Base-by-base conservation (phyloP, 225 moss, liverwort and hornwort genomes). In the Climacium dendroides region DNA sequence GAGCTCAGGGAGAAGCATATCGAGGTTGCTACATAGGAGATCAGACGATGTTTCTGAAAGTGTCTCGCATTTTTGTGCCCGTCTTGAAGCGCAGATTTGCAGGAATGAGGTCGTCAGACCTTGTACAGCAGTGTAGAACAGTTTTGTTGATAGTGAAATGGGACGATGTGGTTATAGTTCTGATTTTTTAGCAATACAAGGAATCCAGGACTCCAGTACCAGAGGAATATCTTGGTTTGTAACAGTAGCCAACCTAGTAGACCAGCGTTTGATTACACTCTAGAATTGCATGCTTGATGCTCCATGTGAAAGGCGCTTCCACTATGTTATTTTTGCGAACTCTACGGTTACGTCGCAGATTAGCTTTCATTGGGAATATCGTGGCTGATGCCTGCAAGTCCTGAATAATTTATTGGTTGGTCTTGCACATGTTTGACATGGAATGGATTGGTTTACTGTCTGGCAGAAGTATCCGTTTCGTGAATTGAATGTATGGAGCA, bases 121-220 rank as follows among this genome's bases (percentile, higher is more conserved):
- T 79, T 95, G 92, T 93, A 95, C 87, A 94, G 93, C 91, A 92
- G 93, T 90, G 63, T 81, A 91, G 93, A 93, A 89, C 93, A 91
- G 91, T 93, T 94, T 91, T 94, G 94, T 92, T 89, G 89, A 93
- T 95, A 93, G 83, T 91, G 83, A 65, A 81, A 87, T 80, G 85
- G 88, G 91, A 80, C 87, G 85, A 85, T 71, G 48, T 93, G 87
- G 91, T 85, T 91, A 50, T 73, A 86, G 78, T 90, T 72, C 81
- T 90, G 81, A 90, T 87, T 80, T 58, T 87, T 84, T 87, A 84
- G 87, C 87, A 87, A 39, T 84, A 64, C 62, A 77, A 85, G 90
- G 90, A 86, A 86, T 83, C 59, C 77, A 81, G 86, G 86, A 74
- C 83, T 83, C 66, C 79, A 74, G 78, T 72, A 82, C 60, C 66